Evolutionary conservation across 106 monocot species (phyloP).

Genomic region (Hemerocallis citrina): DNA sequence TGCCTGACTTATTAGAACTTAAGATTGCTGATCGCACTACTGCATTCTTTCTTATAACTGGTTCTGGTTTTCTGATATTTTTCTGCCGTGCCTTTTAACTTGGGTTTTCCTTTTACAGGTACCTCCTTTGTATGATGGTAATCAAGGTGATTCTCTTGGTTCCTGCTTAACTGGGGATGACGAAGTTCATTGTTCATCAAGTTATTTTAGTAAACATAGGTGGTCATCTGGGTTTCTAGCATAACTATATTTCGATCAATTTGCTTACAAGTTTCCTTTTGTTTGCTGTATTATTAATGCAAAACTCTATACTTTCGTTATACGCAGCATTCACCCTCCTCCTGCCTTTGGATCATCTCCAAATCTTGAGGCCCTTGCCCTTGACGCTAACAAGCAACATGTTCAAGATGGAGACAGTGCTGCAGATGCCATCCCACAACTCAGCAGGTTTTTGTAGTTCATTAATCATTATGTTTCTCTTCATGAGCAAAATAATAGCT

Average conservation of each 20-base stretch:
- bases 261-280: background rate
- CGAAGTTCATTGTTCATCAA: constrained; percentile 29
- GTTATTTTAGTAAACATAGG: constrained; percentile 20
- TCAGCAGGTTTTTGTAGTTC: constrained; percentile 26
- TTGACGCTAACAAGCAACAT: constrained; percentile 41
- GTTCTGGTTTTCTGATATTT: too few relatives aligned
- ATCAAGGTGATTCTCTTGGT: constrained; percentile 23
- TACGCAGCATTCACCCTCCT: constrained; percentile 47
- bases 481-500: too few relatives aligned
- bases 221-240: background rate
- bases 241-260: background rate
- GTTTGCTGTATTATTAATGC: background rate
- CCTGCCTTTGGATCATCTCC: constrained; percentile 81
- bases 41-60: too few relatives aligned
- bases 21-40: too few relatives aligned
- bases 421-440: constrained; percentile 12
- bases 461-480: background rate
- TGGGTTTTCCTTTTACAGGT: constrained; percentile 33
- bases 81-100: too few relatives aligned
- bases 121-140: constrained; percentile 32
- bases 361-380: constrained; percentile 70
- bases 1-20: too few relatives aligned
- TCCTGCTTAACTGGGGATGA: constrained; percentile 21
- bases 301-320: background rate
- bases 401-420: constrained; percentile 29